These are phyloP conservation scores for Leucoagaricus sp. DNA, from an alignment of 1,284 basidiomycete genomes.

Conservation along the genomic window DNA sequence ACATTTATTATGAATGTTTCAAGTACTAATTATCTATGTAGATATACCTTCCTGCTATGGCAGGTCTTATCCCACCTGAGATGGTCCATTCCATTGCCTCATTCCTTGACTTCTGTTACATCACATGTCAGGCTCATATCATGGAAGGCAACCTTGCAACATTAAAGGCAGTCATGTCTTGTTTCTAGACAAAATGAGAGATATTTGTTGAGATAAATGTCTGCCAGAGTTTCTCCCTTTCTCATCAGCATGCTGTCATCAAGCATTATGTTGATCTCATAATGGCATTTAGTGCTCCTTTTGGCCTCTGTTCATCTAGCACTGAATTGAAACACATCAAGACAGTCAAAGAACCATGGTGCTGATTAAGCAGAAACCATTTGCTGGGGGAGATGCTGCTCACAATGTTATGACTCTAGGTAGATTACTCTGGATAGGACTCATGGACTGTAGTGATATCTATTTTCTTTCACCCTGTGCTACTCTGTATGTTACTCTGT, in stretches of 20 bases:
- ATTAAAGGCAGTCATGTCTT: constrained; percentile 25
- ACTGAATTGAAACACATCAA: constrained; percentile 31
- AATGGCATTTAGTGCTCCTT: constrained; percentile 28
- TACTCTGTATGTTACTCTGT: too few relatives aligned
- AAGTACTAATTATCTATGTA: not conserved
- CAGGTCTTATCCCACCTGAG: constrained; percentile 23
- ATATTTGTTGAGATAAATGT: constrained; percentile 27
- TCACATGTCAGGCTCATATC: constrained; percentile 25
- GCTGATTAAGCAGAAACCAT: constrained; percentile 28
- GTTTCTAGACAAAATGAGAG: constrained; percentile 29
- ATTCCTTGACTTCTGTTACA: constrained; percentile 37
- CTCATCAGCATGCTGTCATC: constrained; percentile 25
- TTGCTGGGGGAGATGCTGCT: constrained; percentile 33
- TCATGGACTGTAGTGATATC: too few relatives aligned
- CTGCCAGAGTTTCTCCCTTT: constrained; percentile 6
- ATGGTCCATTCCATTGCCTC: constrained; percentile 25
- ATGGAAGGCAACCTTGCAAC: constrained; percentile 21
- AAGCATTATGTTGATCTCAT: constrained; percentile 27
- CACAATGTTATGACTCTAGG: too few relatives aligned
- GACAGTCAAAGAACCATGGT: constrained; percentile 38
- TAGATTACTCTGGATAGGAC: too few relatives aligned
- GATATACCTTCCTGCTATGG: constrained; percentile 31
- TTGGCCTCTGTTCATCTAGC: constrained; percentile 31
- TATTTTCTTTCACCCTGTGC: too few relatives aligned
- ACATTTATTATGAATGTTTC: not conserved